These are phyloP conservation scores for Coemansia sp. DNA, from an alignment of 192 early-diverging fungal species.

Conservation along the genomic window DNA sequence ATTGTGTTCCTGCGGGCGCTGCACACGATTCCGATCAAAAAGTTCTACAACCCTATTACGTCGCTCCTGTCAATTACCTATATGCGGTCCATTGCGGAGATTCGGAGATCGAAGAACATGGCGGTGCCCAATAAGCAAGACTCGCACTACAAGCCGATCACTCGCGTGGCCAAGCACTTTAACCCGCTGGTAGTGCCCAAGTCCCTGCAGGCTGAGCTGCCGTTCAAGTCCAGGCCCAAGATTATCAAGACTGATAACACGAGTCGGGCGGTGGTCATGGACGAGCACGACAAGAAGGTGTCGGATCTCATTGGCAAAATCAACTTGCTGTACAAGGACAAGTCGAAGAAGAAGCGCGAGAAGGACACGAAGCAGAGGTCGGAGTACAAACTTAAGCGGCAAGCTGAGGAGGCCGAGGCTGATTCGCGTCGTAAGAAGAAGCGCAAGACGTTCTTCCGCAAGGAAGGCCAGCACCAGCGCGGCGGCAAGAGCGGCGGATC, in stretches of 20 bases:
- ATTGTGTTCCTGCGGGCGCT: slow-evolving; percentile 97
- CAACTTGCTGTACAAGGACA: slow-evolving; percentile 67
- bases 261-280: slow-evolving; percentile 80
- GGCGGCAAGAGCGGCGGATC: neutral
- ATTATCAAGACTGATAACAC: slow-evolving; percentile 22
- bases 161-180: slow-evolving; percentile 73
- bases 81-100: slow-evolving; percentile 84
- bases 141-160: slow-evolving; percentile 87
- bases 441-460: slow-evolving; percentile 70
- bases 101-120: slow-evolving; percentile 68
- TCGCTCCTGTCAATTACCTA: slow-evolving; percentile 87
- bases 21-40: slow-evolving; percentile 93
- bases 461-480: slow-evolving; percentile 56
- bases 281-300: slow-evolving; percentile 89
- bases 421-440: slow-evolving; percentile 65
- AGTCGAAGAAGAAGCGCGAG: slow-evolving; percentile 63
- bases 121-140: slow-evolving; percentile 72
- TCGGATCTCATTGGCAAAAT: slow-evolving; percentile 80
- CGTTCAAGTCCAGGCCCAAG: slow-evolving; percentile 91
- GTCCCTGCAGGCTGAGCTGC: slow-evolving; percentile 74
- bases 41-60: slow-evolving; percentile 97
- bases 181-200: slow-evolving; percentile 81
- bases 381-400: slow-evolving; percentile 56
- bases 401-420: slow-evolving; percentile 47
- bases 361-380: slow-evolving; percentile 60